phyloP scores from a whole-genome alignment of 805 yeast species.

The Grigorovia jiainica region DNA sequence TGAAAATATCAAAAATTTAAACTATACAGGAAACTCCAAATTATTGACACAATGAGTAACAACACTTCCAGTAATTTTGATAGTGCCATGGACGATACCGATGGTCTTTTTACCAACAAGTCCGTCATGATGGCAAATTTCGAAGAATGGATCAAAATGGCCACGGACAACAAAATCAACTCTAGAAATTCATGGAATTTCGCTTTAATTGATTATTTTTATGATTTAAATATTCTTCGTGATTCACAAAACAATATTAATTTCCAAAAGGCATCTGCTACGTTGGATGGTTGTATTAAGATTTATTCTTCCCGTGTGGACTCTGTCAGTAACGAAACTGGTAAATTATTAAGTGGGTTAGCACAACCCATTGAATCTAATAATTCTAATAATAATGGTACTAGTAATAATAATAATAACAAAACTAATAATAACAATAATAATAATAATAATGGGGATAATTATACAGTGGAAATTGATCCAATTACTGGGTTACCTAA shows the following conservation, averaged over 20 bases:
- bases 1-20: no score
- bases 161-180: slow-evolving; percentile 76
- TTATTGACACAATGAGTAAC: no score
- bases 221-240: slow-evolving; percentile 64
- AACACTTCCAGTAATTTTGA: neutral
- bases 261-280: slow-evolving; percentile 84
- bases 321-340: slow-evolving; percentile 85
- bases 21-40: no score
- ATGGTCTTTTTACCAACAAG: slow-evolving; percentile 24
- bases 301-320: slow-evolving; percentile 87
- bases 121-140: slow-evolving; percentile 44
- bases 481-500: slow-evolving; percentile 28
- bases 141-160: slow-evolving; percentile 75
- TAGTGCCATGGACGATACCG: slow-evolving; percentile 12
- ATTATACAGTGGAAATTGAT: slow-evolving; percentile 24
- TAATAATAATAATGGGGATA: slow-evolving; percentile 13
- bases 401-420: slow-evolving; percentile 16
- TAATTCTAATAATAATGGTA: slow-evolving; percentile 15
- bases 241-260: slow-evolving; percentile 72
- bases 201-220: slow-evolving; percentile 85
- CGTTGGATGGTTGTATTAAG: slow-evolving; percentile 90
- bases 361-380: slow-evolving; percentile 34
- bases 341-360: slow-evolving; percentile 68
- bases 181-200: slow-evolving; percentile 82
- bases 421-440: slow-evolving; percentile 17